These are phyloP conservation scores for Chlamydomonas schloesseri DNA, from an alignment of 139 green algal species.

Conservation along the genomic window DNA sequence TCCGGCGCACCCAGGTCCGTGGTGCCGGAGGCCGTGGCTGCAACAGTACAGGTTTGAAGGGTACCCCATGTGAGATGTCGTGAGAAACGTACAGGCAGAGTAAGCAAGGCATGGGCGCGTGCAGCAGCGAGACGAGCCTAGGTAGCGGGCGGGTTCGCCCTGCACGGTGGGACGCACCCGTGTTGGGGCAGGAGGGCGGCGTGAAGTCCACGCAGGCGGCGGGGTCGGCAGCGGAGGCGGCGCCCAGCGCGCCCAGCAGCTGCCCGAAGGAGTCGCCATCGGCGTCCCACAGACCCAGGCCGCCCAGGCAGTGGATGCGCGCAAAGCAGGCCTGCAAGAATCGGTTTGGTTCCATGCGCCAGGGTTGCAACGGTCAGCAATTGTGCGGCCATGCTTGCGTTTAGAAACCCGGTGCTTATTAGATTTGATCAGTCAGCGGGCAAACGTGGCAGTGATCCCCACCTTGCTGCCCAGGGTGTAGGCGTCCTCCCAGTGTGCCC, in stretches of 20 bases:
- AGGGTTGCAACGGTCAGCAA: background rate
- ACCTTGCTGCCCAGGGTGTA: background rate
- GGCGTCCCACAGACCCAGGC: background rate
- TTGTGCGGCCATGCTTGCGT: no score
- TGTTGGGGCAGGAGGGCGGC: background rate
- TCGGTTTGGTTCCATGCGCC: no score
- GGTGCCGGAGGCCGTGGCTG: background rate
- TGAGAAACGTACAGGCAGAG: no score
- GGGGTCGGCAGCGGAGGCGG: background rate
- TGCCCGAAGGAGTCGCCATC: background rate
- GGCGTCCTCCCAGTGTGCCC: background rate
- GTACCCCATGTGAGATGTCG: no score
- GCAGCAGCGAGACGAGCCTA: no score
- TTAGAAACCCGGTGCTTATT: no score
- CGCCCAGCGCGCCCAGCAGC: background rate
- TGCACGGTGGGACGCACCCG: background rate
- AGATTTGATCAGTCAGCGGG: no score
- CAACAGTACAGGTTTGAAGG: no score
- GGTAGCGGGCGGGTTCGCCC: no score
- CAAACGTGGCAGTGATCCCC: no score
- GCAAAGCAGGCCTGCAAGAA: background rate
- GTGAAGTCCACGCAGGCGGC: background rate
- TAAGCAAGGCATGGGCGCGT: no score
- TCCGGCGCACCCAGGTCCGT: background rate
- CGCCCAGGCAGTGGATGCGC: background rate